These are phyloP conservation scores for Ulota crispa DNA, from an alignment of 225 moss, liverwort and hornwort species.

Conservation along the genomic window DNA sequence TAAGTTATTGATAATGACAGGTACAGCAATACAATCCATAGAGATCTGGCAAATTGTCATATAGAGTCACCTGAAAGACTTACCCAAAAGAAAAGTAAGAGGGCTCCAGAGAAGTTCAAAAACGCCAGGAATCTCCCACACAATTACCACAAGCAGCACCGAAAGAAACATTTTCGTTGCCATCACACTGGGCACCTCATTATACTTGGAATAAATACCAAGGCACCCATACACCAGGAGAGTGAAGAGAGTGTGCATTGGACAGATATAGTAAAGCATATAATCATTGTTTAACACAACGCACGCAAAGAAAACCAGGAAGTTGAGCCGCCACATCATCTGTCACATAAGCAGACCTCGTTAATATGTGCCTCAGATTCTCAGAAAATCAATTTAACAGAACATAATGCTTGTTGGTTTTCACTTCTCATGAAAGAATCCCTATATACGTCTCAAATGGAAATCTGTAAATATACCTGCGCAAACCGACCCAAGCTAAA, in stretches of 20 bases:
- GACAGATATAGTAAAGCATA: slow-evolving; percentile 99
- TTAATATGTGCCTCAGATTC: slow-evolving; percentile 1
- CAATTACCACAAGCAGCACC: slow-evolving; percentile 57
- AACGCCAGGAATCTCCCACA: slow-evolving; percentile 96
- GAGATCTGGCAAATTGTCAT: background rate
- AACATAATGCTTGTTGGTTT: background rate
- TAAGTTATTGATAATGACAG: background rate
- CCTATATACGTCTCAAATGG: background rate
- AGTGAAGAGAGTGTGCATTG: slow-evolving; percentile 99
- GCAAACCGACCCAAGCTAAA: slow-evolving; percentile 99
- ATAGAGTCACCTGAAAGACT: slow-evolving; percentile 5
- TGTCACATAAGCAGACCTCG: slow-evolving; percentile 39
- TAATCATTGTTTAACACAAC: slow-evolving; percentile 89
- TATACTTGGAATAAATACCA: slow-evolving; percentile 83
- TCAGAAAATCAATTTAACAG: background rate
- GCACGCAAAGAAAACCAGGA: slow-evolving; percentile 88
- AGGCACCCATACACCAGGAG: slow-evolving; percentile 88
- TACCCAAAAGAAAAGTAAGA: slow-evolving; percentile 82
- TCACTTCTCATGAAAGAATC: background rate
- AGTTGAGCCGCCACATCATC: slow-evolving; percentile 99
- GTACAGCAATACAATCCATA: background rate
- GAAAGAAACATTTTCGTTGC: slow-evolving; percentile 61
- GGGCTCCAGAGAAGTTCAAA: slow-evolving; percentile 90
- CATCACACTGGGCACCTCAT: slow-evolving; percentile 86
- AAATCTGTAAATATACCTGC: slow-evolving; percentile 50